Conservation (phyloP, 2,329 filamentous ascomycete genomes). For the Paraphaeosphaeria sporulosa region DNA sequence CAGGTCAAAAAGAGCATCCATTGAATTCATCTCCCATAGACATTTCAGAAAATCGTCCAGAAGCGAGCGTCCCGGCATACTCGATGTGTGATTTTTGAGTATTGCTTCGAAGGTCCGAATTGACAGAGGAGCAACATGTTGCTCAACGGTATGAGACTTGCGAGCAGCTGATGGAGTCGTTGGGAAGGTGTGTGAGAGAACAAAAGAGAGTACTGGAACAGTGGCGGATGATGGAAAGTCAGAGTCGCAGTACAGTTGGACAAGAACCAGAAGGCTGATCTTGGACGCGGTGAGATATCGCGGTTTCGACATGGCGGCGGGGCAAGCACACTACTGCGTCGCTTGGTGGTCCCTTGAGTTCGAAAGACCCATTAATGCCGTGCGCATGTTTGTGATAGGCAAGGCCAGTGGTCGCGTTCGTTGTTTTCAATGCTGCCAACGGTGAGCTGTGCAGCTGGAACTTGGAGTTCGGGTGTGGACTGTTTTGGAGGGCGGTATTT, state of each 20-base stretch:
- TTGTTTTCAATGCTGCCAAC: neutral
- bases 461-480: neutral
- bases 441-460: neutral
- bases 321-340: neutral
- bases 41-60: slow-evolving; percentile 85
- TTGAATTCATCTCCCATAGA: slow-evolving; percentile 83
- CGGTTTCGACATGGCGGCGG: slow-evolving; percentile 64
- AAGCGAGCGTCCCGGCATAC: slow-evolving; percentile 77
- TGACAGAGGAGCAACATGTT: slow-evolving; percentile 42
- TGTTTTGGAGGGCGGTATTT: neutral
- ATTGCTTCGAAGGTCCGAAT: slow-evolving; percentile 56
- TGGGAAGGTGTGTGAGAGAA: slow-evolving; percentile 72
- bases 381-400: neutral
- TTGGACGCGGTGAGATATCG: slow-evolving; percentile 90
- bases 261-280: slow-evolving; percentile 79
- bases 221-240: slow-evolving; percentile 73
- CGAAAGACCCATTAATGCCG: neutral
- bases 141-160: slow-evolving; percentile 34
- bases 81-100: slow-evolving; percentile 55
- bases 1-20: slow-evolving; percentile 81
- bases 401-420: neutral
- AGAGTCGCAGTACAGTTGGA: slow-evolving; percentile 81
- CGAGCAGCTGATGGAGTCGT: slow-evolving; percentile 31
- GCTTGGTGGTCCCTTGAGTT: neutral
- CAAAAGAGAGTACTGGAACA: slow-evolving; percentile 78